Evolutionary conservation across 352 stramenopile species (phyloP).

Genomic region (Phytophthora litchii): DNA sequence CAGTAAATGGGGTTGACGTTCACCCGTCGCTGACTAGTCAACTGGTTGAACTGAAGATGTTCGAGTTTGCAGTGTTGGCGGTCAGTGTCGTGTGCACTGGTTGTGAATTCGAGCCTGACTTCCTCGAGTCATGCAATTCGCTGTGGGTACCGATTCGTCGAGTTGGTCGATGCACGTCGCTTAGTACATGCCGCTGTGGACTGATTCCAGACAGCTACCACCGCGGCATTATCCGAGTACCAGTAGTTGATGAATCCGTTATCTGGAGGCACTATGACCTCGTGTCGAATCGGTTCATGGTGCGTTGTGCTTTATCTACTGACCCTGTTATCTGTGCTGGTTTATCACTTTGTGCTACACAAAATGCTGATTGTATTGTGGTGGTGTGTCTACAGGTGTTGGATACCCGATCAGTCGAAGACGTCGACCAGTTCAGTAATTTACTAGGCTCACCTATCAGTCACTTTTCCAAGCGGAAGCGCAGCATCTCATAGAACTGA

Average conservation of each 20-base stretch:
- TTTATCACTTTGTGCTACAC: not conserved
- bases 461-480: slow-evolving; percentile 37
- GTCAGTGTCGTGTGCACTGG: slow-evolving; percentile 68
- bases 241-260: slow-evolving; percentile 73
- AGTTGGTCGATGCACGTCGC: slow-evolving; percentile 48
- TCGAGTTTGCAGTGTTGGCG: slow-evolving; percentile 68
- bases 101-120: slow-evolving; percentile 81
- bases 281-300: slow-evolving; percentile 77
- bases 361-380: slow-evolving; percentile 8
- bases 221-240: slow-evolving; percentile 63
- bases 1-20: slow-evolving; percentile 57
- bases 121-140: slow-evolving; percentile 66
- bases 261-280: slow-evolving; percentile 78
- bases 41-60: slow-evolving; percentile 56
- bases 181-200: slow-evolving; percentile 67
- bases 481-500: slow-evolving; percentile 33
- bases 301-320: slow-evolving; percentile 22
- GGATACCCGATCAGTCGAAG: slow-evolving; percentile 34
- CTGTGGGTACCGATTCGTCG: slow-evolving; percentile 76
- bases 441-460: slow-evolving; percentile 33
- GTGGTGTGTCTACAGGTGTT: slow-evolving; percentile 33
- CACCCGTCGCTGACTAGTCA: slow-evolving; percentile 32
- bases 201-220: slow-evolving; percentile 82
- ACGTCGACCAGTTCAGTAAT: slow-evolving; percentile 41
- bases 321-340: not conserved